Evolutionary conservation across 805 yeast species (phyloP), one percentile per base, ranked within the genome.

Genomic region (Yarrowia hollandica): DNA sequence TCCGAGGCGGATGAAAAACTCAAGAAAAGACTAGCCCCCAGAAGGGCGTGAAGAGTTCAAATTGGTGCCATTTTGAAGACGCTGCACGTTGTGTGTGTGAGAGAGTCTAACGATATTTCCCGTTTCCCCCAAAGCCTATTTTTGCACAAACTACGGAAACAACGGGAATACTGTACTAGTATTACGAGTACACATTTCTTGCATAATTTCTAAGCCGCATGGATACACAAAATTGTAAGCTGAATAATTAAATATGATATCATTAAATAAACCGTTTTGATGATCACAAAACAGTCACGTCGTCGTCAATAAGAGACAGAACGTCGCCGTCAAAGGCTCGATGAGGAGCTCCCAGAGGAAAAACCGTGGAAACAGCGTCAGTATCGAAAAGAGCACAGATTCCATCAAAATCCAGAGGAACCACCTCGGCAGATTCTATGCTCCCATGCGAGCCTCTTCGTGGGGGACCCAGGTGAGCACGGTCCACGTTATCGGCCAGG

Each of bases 291-390:
- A 44, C 19, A 9, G 35, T 44, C 2, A 44, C 52, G 6, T 44
- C 52, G 11, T 44, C 52, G 52, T 44, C 52, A 7, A 44, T 44
- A 25, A 44, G 52, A n/a, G 52, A 28, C 25, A 44, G 26, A 3
- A 44, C 52, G 19, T 44, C 52, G 11, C 52, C 52, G 5, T 19
- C 25, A 44, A 44, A 44, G 7, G 52, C 52, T 1, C 52, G 52
- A 21, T 44, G 52, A n/a, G 52, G n/a, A n/a, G 52, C 52, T 14
- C 52, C 52, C 14, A 44, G 35, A 19, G 52, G 52, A 10, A 44
- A 44, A 3, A 44, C 52, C 5, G 26, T 19, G 26, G 52, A 44
- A 2, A 44, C 52, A 7, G 35, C 8, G 1, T 44, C 52, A 3
- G 52, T 10, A 14, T 44, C 52, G 10, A 44, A 44, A 6, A 44